Conservation (phyloP, 2,329 filamentous ascomycete genomes). For the Talaromyces sp. region DNA sequence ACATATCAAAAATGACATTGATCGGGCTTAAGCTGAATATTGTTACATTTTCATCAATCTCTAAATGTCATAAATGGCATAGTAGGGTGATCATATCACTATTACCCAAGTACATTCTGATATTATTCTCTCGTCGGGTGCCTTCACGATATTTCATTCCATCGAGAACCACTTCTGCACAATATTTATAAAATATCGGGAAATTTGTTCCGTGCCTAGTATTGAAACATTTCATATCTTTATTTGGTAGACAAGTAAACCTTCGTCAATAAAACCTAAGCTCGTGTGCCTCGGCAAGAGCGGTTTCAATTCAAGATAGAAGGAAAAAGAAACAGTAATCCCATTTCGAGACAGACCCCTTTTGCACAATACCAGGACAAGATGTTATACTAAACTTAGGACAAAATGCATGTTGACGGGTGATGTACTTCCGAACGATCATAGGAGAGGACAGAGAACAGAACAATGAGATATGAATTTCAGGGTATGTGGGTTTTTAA, state of each 20-base stretch:
- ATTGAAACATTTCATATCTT: neutral
- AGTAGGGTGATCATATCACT: neutral
- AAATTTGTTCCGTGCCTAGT: neutral
- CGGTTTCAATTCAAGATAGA: neutral
- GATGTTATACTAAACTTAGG: neutral
- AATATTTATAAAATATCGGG: neutral
- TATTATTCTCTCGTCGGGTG: neutral
- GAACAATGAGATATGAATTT: neutral
- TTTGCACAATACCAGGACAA: neutral
- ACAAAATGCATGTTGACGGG: neutral
- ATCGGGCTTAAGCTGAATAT: neutral
- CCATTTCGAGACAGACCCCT: neutral
- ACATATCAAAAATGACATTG: neutral
- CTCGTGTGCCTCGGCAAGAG: neutral
- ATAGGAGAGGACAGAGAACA: neutral
- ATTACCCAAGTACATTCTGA: neutral
- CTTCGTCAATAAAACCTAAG: neutral
- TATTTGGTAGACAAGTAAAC: too few species aligned
- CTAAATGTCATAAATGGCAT: neutral
- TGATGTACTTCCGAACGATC: neutral
- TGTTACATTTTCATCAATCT: neutral
- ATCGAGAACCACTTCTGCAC: neutral
- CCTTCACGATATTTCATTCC: neutral
- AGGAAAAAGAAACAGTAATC: too few species aligned
- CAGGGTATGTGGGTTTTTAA: neutral